Percentiles rank a stretch among this genome's conserved stretches.
Conservation (phyloP, 2,329 filamentous ascomycete genomes). For the Exophiala dermatitidis region DNA sequence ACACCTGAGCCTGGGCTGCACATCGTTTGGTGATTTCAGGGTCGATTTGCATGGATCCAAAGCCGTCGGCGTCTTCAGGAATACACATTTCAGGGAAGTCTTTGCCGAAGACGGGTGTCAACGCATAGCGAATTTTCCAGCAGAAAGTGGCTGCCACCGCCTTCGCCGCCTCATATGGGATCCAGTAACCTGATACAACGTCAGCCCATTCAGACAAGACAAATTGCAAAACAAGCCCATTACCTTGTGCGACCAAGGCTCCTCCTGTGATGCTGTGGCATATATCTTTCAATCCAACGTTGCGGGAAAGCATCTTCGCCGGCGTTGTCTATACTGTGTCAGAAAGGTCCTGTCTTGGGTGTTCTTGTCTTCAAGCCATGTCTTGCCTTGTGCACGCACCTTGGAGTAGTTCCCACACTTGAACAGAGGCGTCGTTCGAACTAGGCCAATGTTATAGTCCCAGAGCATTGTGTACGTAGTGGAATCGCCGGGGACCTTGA, state of each 20-base stretch:
- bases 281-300: constrained; percentile 78
- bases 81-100: constrained; percentile 69
- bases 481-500: constrained; percentile 61
- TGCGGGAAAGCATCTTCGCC: constrained; percentile 70
- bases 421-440: constrained; percentile 91
- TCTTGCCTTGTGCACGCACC: constrained; percentile 44
- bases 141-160: constrained; percentile 89
- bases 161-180: constrained; percentile 79
- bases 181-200: constrained; percentile 72
- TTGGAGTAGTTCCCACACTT: constrained; percentile 84
- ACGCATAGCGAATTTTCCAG: constrained; percentile 68
- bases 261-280: constrained; percentile 93
- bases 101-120: constrained; percentile 85
- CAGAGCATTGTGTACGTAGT: constrained; percentile 75
- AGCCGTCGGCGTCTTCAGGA: constrained; percentile 55
- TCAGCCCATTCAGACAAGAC: constrained; percentile 14
- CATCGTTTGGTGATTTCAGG: constrained; percentile 49
- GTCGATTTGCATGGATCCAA: constrained; percentile 61
- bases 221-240: constrained; percentile 17
- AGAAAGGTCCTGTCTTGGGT: not conserved
- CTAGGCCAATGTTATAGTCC: constrained; percentile 93
- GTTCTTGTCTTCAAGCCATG: not conserved
- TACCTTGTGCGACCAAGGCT: constrained; percentile 81
- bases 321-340: constrained; percentile 63
- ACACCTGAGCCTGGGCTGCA: constrained; percentile 34